A percentile compares a stretch with the other conserved stretches of the same genome.
phyloP scores from a whole-genome alignment of 2,329 filamentous ascomycete species.

The Hymenoscyphus fraxineus region DNA sequence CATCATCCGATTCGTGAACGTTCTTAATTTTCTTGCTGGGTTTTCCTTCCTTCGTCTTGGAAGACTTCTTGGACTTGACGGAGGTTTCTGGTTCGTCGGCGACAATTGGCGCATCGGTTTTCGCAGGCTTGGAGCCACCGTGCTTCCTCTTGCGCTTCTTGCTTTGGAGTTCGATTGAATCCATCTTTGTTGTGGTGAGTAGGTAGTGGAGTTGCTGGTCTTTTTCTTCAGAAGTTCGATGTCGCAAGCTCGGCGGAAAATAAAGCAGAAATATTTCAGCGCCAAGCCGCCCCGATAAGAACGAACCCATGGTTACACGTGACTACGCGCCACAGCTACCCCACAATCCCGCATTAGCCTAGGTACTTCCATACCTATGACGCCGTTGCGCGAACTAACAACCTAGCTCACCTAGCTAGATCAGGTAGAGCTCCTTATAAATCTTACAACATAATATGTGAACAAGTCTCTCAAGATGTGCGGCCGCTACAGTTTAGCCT shows the following conservation, averaged over 20 bases:
- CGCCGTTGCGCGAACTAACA: background rate
- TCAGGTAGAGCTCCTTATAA: background rate
- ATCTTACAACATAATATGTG: background rate
- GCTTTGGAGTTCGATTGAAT: constrained; percentile 27
- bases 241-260: constrained; percentile 8
- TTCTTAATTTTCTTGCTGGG: constrained; percentile 38
- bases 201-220: constrained; percentile 9
- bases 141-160: constrained; percentile 37
- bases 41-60: constrained; percentile 27
- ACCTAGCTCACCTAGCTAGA: too few species aligned
- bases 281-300: constrained; percentile 16
- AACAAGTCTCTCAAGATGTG: constrained; percentile 27
- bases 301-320: constrained; percentile 2
- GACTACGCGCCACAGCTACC: background rate
- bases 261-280: constrained; percentile 11
- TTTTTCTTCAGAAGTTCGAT: constrained; percentile 3
- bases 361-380: background rate
- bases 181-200: constrained; percentile 23
- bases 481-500: constrained; percentile 33
- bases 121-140: constrained; percentile 24
- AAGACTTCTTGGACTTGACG: constrained; percentile 25
- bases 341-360: background rate
- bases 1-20: constrained; percentile 31
- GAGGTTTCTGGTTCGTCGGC: constrained; percentile 14
- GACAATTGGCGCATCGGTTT: constrained; percentile 13